Base-by-base conservation (phyloP, 805 yeast species). In the Candida easanensis region DNA sequence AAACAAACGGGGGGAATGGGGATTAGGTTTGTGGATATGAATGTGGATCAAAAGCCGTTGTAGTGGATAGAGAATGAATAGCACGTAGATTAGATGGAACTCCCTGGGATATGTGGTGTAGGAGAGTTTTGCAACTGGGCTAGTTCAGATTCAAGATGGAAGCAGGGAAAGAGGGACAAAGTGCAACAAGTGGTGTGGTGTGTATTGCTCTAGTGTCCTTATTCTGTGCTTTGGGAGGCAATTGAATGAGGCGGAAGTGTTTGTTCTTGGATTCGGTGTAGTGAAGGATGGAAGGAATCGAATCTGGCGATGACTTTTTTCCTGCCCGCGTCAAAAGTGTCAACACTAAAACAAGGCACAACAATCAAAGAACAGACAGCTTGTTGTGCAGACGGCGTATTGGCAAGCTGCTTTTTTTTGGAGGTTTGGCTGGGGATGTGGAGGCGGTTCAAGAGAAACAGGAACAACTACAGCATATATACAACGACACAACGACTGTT, bases 271-370 rank as follows among this genome's bases (percentile, higher is more conserved):
- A 37, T 38, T 32, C 17, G 26, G 30, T 9, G 30, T 5, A 26
- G 30, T 5, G 26, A 25, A 30, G 33, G 19, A 17, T n/a, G 33
- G 27, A 39, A 33, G 22, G 41, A 36, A n/a, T n/a, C n/a, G 30
- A 26, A 39, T 19, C 43, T 39, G 48, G 43, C 48, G 44, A 44
- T 44, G 44, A 33, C 39, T 28, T 43, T 43, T 43, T 43, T 25
- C n/a, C 38, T 21, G n/a, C 33, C 25, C 46, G 45, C 45, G 42
- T 38, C 42, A 17, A 30, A 38, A 44, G 39, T 39, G 44, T 39
- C 48, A 44, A 44, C 48, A 44, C 30, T 18, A 23, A 16, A 30
- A 20, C 25, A 20, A 33, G 26, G 27, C 37, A 16, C 26, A 34
- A 23, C 28, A 22, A 16, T n/a, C 19, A 11, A 6, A 23, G 8